Base-by-base conservation (phyloP, 2,329 filamentous ascomycete genomes). In the Blastomyces percursus region DNA sequence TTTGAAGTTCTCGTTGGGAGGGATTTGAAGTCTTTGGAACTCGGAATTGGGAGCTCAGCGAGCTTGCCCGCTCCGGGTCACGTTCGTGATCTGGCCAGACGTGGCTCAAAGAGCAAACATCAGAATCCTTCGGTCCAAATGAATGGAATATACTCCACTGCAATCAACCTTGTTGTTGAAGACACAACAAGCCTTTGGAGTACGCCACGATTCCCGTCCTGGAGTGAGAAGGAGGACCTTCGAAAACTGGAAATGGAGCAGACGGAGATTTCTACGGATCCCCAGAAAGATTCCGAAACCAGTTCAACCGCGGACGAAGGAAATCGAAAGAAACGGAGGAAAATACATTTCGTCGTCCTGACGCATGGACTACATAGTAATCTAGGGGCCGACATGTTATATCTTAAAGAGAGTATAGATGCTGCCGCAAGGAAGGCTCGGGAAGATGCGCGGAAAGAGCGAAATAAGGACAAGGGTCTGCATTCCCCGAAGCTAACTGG, bases 291-390 rank as follows among this genome's bases (percentile, higher is more conserved):
- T 62, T 60, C 63, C 46, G 16, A 61, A 5, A 14, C 16, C 40
- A 16, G 44, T 42, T 54, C 64, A n/a, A 59, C 62, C 24, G 65
- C 57, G n/a, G 66, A 67, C n/a, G 61, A 69, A 16, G 71, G 61
- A 66, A 72, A 63, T 66, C 71, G 74, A 52, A 81, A 77, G 66
- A 88, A 86, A 72, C 82, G 82, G 67, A 91, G 90, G 76, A 93
- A 88, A 67, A 81, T 99, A 1, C 94, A 99, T 72, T 79, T 99
- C 51, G 94, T 99, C 30, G 81, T 99, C 42, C 77, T 99, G 59
- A 97, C 94, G 0, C 94, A 99, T 77, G 94, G 94, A 0, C 76
- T 99, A 66, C 94, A 99, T 74, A 96, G 93, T 75, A 99, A 99
- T 73, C 81, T 96, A 14, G 91, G 94, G 5, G 89, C 91, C 27